Percentiles rank a stretch among this genome's conserved stretches.
These are phyloP conservation scores for Colletotrichum gigasporum DNA, from an alignment of 2,329 filamentous ascomycete species.

Conservation along the genomic window DNA sequence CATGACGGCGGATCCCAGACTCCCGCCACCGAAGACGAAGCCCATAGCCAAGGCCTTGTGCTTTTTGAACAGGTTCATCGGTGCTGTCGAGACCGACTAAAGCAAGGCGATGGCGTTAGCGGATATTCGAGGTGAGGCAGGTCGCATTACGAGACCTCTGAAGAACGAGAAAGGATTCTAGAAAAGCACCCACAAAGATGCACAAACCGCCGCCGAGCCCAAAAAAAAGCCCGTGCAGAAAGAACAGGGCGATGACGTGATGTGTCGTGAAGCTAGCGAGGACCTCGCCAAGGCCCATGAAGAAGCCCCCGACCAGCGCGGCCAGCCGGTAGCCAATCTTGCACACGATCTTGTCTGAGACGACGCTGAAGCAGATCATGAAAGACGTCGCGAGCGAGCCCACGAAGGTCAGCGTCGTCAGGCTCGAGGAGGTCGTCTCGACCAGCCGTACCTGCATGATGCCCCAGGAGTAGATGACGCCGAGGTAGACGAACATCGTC, in stretches of 20 bases:
- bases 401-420: slow-evolving; percentile 40
- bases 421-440: slow-evolving; percentile 32
- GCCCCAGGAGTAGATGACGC: slow-evolving; percentile 41
- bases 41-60: slow-evolving; percentile 39
- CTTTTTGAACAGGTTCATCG: slow-evolving; percentile 38
- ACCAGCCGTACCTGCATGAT: slow-evolving; percentile 38
- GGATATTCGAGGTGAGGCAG: too few relatives aligned
- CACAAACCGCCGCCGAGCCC: slow-evolving; percentile 38
- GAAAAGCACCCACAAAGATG: slow-evolving; percentile 35
- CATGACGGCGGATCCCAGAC: slow-evolving; percentile 39
- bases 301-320: slow-evolving; percentile 35
- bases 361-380: slow-evolving; percentile 38
- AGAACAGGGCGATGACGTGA: slow-evolving; percentile 36
- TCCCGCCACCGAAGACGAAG: slow-evolving; percentile 39
- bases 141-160: too few relatives aligned
- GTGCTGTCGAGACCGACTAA: slow-evolving; percentile 39
- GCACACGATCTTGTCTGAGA: slow-evolving; percentile 36
- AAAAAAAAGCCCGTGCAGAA: slow-evolving; percentile 39
- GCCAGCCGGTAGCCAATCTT: slow-evolving; percentile 36
- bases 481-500: slow-evolving; percentile 40
- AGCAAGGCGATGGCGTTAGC: slow-evolving; percentile 1
- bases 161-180: not conserved
- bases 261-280: slow-evolving; percentile 37
- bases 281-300: slow-evolving; percentile 39
- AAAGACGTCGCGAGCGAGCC: slow-evolving; percentile 40